Evolutionary conservation across 345 rosid species (phyloP).

Genomic region (Syzygium aromaticum): DNA sequence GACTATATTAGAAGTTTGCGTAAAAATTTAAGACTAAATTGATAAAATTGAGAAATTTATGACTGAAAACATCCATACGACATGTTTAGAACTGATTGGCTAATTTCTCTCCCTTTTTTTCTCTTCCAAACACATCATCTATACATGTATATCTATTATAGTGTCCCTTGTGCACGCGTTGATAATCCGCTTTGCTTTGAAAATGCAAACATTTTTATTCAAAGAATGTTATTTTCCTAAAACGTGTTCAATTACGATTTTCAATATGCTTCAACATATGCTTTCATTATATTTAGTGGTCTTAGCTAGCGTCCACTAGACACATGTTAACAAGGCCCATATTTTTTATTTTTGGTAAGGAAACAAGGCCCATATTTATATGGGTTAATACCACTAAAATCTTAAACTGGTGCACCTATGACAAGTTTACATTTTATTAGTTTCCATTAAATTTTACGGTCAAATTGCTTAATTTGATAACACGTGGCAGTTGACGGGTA

Average conservation of each 20-base stretch:
- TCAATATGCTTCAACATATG: background rate
- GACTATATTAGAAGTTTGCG: background rate
- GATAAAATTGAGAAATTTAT: background rate
- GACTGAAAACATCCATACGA: background rate
- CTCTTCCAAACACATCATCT: background rate
- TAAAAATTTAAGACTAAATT: rapidly evolving
- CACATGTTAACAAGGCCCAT: background rate
- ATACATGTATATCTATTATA: background rate
- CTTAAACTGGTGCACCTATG: no score
- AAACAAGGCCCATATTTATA: background rate
- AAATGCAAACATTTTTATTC: background rate
- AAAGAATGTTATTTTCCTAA: background rate
- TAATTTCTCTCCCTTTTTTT: background rate
- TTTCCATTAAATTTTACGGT: no score
- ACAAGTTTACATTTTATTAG: no score
- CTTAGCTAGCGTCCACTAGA: background rate
- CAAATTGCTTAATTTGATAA: no score
- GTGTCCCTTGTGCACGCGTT: background rate
- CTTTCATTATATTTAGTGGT: background rate
- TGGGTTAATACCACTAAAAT: no score
- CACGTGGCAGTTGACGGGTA: no score
- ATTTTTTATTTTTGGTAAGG: no score
- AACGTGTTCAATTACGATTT: background rate
- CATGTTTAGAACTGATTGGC: background rate
- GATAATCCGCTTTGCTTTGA: background rate